phyloP scores from a whole-genome alignment of 805 yeast genomes.

The Barnettozyma californica region DNA sequence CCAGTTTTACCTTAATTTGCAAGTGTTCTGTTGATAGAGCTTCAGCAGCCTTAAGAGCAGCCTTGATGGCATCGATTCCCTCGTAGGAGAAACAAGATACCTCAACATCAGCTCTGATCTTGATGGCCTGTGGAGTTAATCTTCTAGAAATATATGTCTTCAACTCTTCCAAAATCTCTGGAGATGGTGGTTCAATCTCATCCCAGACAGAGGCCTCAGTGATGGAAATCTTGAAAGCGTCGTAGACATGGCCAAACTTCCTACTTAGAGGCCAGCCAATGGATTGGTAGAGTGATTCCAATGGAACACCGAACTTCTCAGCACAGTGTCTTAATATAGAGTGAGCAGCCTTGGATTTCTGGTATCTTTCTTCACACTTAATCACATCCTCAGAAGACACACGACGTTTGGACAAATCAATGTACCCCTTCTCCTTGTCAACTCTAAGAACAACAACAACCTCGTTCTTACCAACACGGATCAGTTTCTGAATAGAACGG shows the following conservation, averaged over 20 bases:
- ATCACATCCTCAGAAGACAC: slow-evolving; percentile 96
- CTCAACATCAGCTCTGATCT: slow-evolving; percentile 97
- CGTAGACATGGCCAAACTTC: slow-evolving; percentile 95
- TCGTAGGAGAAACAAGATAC: slow-evolving; percentile 96
- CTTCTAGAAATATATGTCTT: slow-evolving; percentile 85
- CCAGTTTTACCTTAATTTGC: slow-evolving; percentile 89
- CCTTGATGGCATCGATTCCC: slow-evolving; percentile 95
- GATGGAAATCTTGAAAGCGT: slow-evolving; percentile 93
- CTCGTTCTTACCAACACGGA: slow-evolving; percentile 97
- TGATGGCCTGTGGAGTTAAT: slow-evolving; percentile 96
- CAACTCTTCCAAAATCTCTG: slow-evolving; percentile 76
- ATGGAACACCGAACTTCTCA: slow-evolving; percentile 84
- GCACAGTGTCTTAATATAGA: slow-evolving; percentile 98
- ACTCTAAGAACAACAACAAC: slow-evolving; percentile 97
- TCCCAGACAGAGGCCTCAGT: slow-evolving; percentile 85
- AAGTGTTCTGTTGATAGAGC: slow-evolving; percentile 73
- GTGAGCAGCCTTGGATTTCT: slow-evolving; percentile 95
- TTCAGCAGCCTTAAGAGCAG: slow-evolving; percentile 85
- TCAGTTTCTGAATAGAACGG: slow-evolving; percentile 93
- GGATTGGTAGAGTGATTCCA: slow-evolving; percentile 79
- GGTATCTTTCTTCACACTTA: slow-evolving; percentile 96
- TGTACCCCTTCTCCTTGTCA: slow-evolving; percentile 97
- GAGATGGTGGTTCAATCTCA: slow-evolving; percentile 63
- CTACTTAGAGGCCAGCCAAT: slow-evolving; percentile 97
- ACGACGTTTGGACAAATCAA: slow-evolving; percentile 95